Evolutionary conservation across 2,329 filamentous ascomycete species (phyloP).

Genomic region (Aspergillus sp.): DNA sequence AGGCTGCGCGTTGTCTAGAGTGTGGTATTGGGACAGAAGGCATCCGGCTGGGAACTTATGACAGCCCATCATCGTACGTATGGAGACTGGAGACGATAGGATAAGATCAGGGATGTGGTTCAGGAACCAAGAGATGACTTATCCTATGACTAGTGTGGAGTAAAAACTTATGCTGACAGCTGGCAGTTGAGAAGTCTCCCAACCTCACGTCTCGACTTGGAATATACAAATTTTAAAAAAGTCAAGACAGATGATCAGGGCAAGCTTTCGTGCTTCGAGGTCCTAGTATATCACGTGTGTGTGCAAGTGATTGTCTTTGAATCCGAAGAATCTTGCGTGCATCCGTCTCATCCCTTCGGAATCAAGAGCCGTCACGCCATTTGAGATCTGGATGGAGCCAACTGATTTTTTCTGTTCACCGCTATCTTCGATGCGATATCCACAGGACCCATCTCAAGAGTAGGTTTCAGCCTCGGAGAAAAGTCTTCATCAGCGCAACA

Average conservation of each 20-base stretch:
- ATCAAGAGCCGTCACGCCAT: background rate
- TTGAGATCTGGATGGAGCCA: slow-evolving; percentile 1
- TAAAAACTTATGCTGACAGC: background rate
- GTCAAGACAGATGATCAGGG: background rate
- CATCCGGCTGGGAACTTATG: background rate
- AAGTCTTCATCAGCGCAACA: background rate
- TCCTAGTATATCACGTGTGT: background rate
- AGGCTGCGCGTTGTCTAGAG: background rate
- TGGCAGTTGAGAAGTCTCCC: background rate
- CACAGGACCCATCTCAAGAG: slow-evolving; percentile 9
- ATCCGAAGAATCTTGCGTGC: background rate
- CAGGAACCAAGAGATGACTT: slow-evolving; percentile 1
- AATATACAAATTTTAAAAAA: background rate
- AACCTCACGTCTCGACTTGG: background rate
- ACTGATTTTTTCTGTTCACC: slow-evolving; percentile 11
- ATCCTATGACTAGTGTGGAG: slow-evolving; percentile 1
- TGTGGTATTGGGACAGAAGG: background rate
- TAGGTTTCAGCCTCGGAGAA: background rate
- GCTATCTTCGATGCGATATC: slow-evolving; percentile 11
- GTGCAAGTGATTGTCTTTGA: background rate
- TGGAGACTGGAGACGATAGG: background rate
- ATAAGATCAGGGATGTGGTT: background rate
- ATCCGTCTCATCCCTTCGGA: background rate
- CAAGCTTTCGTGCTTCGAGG: background rate
- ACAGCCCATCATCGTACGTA: background rate